Percentiles rank a stretch among this genome's conserved stretches.
phyloP scores from a whole-genome alignment of 805 yeast genomes.

The Sporopachydermia lactativora region DNA sequence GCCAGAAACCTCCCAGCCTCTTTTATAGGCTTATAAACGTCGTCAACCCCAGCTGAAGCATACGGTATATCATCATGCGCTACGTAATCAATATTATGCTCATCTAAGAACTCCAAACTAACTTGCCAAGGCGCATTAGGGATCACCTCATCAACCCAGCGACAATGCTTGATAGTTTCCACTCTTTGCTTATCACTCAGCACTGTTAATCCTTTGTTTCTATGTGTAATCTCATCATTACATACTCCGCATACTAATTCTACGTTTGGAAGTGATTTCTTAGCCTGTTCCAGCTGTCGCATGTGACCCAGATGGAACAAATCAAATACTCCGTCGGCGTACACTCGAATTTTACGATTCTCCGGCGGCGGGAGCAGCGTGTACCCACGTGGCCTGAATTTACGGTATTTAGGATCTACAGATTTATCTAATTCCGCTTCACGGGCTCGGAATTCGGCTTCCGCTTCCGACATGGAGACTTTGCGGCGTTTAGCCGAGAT shows the following conservation, averaged over 20 bases:
- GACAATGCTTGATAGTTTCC: constrained; percentile 86
- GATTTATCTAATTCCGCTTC: constrained; percentile 51
- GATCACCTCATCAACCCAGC: constrained; percentile 95
- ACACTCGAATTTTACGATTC: constrained; percentile 81
- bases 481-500: neutral
- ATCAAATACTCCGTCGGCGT: constrained; percentile 98
- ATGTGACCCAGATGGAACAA: constrained; percentile 94
- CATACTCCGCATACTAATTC: constrained; percentile 85
- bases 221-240: constrained; percentile 80
- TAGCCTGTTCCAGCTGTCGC: constrained; percentile 95
- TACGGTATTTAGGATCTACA: constrained; percentile 56
- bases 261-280: constrained; percentile 78
- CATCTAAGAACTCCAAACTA: constrained; percentile 59
- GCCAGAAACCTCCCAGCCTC: constrained; percentile 81
- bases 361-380: constrained; percentile 69
- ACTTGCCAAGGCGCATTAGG: constrained; percentile 95
- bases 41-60: constrained; percentile 78
- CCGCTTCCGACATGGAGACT: neutral
- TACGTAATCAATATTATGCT: constrained; percentile 84
- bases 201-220: constrained; percentile 86
- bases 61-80: constrained; percentile 98
- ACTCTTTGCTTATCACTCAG: constrained; percentile 76
- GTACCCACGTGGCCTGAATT: constrained; percentile 70
- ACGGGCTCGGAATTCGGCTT: constrained; percentile 15
- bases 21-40: constrained; percentile 86